Evolutionary conservation across 2,329 filamentous ascomycete species (phyloP).

Genomic region (Harringtonia lauricola): DNA sequence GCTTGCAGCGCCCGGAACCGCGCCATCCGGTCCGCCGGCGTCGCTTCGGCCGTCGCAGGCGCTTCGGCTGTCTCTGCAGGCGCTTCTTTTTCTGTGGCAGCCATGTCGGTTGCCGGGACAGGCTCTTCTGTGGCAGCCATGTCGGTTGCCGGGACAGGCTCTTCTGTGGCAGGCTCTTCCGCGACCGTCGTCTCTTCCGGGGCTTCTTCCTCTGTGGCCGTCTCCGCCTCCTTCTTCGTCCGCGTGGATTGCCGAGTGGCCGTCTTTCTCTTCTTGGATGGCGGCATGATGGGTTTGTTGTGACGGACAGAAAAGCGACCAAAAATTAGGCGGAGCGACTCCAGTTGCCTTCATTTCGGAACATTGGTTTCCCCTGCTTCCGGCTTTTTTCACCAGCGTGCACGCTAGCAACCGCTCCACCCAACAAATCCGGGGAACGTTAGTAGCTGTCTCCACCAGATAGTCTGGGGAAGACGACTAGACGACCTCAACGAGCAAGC

Average conservation of each 20-base stretch:
- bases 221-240: conserved; percentile 3
- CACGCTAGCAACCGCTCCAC: too few relatives aligned
- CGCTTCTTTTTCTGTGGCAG: not conserved
- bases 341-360: too few relatives aligned
- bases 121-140: not conserved
- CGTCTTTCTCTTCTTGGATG: conserved; percentile 20
- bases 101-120: too few relatives aligned
- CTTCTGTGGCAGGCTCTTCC: not conserved
- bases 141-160: too few relatives aligned
- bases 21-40: conserved; percentile 52
- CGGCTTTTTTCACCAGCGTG: too few relatives aligned
- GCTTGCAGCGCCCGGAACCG: conserved; percentile 83
- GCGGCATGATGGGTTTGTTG: conserved; percentile 13
- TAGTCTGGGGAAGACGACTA: too few relatives aligned
- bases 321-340: too few relatives aligned
- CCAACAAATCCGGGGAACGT: too few relatives aligned
- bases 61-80: conserved; percentile 1
- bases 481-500: too few relatives aligned
- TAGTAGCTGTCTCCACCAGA: too few relatives aligned
- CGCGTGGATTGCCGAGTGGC: conserved; percentile 8
- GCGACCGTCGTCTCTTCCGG: conserved; percentile 4
- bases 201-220: conserved; percentile 4
- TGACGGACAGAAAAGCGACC: too few relatives aligned
- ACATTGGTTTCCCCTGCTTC: too few relatives aligned
- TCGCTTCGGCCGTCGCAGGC: conserved; percentile 2